Percentiles rank a stretch among this genome's conserved stretches.
Conservation (phyloP, 1,284 basidiomycete genomes). For the Microbotryum saponariae region DNA sequence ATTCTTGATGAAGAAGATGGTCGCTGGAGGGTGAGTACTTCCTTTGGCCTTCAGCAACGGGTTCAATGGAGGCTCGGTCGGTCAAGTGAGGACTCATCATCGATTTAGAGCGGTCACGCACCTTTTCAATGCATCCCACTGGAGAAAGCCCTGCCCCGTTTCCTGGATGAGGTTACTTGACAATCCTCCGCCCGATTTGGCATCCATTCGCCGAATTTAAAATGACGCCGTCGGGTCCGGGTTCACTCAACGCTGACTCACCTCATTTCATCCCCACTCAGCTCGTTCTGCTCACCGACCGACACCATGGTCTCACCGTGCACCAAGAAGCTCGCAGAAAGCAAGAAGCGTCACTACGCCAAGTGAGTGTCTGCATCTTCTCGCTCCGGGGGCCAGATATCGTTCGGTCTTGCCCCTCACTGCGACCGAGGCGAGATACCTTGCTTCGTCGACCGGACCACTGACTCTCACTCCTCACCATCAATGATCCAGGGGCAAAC, state of each 20-base stretch:
- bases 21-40: conserved; percentile 20
- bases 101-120: neutral
- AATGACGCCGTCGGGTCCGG: neutral
- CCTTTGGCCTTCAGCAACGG: neutral
- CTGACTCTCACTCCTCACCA: neutral
- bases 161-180: neutral
- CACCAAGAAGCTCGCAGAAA: conserved; percentile 76
- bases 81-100: neutral
- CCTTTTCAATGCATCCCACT: neutral
- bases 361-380: conserved; percentile 54
- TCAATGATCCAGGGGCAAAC: conserved; percentile 25
- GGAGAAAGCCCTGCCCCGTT: neutral
- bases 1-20: conserved; percentile 32
- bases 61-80: neutral
- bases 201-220: neutral
- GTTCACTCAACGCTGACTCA: neutral
- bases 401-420: neutral
- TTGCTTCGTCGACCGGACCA: neutral
- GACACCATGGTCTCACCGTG: conserved; percentile 87
- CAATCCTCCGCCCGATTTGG: neutral
- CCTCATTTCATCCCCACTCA: neutral
- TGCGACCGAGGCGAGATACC: no score
- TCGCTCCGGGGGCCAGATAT: neutral
- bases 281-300: conserved; percentile 60
- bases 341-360: conserved; percentile 81